A percentile compares a stretch with the other conserved stretches of the same genome.
phyloP scores from a whole-genome alignment of 805 yeast species.

The Lipomyces anomalus region DNA sequence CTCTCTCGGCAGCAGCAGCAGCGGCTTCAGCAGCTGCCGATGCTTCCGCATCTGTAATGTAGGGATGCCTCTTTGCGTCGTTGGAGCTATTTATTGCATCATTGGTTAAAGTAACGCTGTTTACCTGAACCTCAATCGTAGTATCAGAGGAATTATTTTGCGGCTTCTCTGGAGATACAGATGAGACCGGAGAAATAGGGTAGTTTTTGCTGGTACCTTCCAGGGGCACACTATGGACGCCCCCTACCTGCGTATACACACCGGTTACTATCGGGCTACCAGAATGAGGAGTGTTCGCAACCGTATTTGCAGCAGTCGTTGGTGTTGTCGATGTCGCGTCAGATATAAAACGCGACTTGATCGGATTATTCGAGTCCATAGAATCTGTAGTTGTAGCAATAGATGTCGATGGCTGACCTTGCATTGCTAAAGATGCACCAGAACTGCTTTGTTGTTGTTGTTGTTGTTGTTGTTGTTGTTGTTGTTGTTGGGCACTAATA shows the following conservation, averaged over 20 bases:
- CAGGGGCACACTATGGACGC: no score
- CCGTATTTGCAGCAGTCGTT: slow-evolving; percentile 6
- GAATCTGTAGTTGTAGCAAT: slow-evolving; percentile 8
- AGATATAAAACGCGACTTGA: slow-evolving; percentile 15
- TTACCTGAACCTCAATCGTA: no score
- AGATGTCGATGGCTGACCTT: not conserved
- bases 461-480: not conserved
- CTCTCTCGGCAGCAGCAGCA: slow-evolving; percentile 23
- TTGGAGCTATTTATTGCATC: not conserved
- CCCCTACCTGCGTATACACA: no score
- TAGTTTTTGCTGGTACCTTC: no score
- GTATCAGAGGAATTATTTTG: not conserved
- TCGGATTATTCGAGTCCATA: slow-evolving; percentile 12
- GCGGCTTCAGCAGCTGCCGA: slow-evolving; percentile 23
- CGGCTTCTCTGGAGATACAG: not conserved
- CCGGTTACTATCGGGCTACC: not conserved
- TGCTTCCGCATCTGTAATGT: slow-evolving; percentile 20
- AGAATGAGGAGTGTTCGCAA: not conserved
- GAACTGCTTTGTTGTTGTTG: not conserved
- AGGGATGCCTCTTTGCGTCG: slow-evolving; percentile 5
- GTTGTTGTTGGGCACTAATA: not conserved
- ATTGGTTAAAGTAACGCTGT: no score
- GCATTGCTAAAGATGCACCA: not conserved
- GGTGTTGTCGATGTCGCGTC: slow-evolving; percentile 4
- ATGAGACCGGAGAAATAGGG: not conserved